Percentiles rank a stretch among this genome's conserved stretches.
Conservation (phyloP, 805 yeast genomes). For the Jamesozyma jinghongensis region DNA sequence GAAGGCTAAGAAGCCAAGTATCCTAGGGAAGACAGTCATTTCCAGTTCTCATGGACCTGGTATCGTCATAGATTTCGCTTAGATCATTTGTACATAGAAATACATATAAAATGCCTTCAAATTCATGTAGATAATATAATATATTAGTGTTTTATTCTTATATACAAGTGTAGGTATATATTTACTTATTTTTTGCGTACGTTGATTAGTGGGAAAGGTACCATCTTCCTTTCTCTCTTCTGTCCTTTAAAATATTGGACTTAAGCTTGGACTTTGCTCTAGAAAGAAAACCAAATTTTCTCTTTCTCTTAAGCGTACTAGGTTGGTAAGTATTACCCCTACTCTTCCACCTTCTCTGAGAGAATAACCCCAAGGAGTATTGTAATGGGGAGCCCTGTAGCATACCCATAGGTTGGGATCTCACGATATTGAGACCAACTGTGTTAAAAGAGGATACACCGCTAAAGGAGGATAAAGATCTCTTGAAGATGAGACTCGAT, state of each 20-base stretch:
- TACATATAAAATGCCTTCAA: background rate
- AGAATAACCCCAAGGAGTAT: conserved; percentile 4
- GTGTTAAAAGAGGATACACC: too few species aligned
- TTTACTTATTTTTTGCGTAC: background rate
- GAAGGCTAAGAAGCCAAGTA: conserved; percentile 57
- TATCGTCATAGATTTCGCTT: conserved; percentile 50
- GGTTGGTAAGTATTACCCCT: conserved; percentile 97
- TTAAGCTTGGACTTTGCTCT: conserved; percentile 70
- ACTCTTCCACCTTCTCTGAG: conserved; percentile 57
- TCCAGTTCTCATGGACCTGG: conserved; percentile 75
- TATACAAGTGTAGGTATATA: background rate
- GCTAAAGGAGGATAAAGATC: background rate
- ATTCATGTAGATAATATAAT: background rate
- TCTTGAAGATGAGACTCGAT: background rate
- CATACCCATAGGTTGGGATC: too few species aligned
- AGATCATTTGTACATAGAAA: background rate
- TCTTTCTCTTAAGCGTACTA: conserved; percentile 78
- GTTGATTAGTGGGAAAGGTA: conserved; percentile 61
- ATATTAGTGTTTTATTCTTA: background rate
- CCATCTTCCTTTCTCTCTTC: conserved; percentile 91
- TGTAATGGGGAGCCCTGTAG: too few species aligned
- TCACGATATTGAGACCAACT: too few species aligned
- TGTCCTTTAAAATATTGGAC: conserved; percentile 63
- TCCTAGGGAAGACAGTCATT: conserved; percentile 59
- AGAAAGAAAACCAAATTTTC: conserved; percentile 82